Percentiles rank a stretch among this genome's conserved stretches.
These are phyloP conservation scores for Periconia sp. DNA, from an alignment of 2,329 filamentous ascomycete genomes.

Conservation along the genomic window DNA sequence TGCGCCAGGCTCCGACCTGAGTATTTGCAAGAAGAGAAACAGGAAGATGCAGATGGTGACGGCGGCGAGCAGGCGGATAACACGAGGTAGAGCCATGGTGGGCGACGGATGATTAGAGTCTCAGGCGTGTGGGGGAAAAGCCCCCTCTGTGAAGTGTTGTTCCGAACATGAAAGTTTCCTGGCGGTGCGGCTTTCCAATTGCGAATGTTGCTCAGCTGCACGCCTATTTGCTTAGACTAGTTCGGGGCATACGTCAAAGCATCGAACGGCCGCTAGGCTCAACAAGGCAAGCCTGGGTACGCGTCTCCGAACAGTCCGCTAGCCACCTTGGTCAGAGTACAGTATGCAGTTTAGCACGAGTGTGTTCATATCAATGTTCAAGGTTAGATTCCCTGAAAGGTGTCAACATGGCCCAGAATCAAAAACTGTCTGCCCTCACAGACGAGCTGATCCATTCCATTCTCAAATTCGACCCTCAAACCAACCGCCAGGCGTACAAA, in stretches of 20 bases:
- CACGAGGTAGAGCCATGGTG: constrained; percentile 81
- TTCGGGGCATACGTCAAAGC: not conserved
- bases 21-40: constrained; percentile 77
- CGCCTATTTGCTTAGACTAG: not conserved
- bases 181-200: not conserved
- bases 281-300: not conserved
- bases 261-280: not conserved
- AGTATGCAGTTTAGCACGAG: too few relatives aligned
- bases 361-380: too few relatives aligned
- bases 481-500: constrained; percentile 40
- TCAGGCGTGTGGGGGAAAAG: not conserved
- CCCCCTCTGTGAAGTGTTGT: not conserved
- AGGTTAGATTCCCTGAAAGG: too few relatives aligned
- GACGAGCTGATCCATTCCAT: constrained; percentile 71
- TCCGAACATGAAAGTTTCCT: not conserved
- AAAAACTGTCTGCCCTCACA: constrained; percentile 64
- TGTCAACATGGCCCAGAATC: constrained; percentile 67
- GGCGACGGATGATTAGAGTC: not conserved
- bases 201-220: not conserved
- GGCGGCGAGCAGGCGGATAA: constrained; percentile 76
- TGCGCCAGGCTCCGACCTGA: constrained; percentile 59
- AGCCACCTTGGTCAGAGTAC: too few relatives aligned
- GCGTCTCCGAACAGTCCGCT: not conserved
- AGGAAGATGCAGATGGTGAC: constrained; percentile 72
- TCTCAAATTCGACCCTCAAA: constrained; percentile 49